These are phyloP conservation scores for Chalciporus piperatoides DNA, from an alignment of 1,284 basidiomycete genomes.

Conservation along the genomic window DNA sequence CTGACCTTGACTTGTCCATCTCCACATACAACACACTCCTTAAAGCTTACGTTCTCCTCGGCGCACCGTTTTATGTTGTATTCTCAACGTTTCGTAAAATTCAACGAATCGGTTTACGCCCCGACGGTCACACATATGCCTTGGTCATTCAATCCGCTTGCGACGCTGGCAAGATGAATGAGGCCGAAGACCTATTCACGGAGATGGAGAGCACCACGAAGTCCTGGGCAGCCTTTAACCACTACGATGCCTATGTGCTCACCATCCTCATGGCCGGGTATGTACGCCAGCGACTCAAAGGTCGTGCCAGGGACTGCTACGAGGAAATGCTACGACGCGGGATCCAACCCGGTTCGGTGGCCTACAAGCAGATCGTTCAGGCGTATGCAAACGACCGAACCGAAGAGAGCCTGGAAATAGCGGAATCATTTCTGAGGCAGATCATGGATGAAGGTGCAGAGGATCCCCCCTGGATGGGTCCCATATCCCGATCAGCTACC, in stretches of 20 bases:
- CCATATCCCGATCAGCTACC: constrained; percentile 40
- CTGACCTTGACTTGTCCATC: constrained; percentile 42
- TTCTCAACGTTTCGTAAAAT: constrained; percentile 63
- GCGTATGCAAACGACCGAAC: constrained; percentile 53
- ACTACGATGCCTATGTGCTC: constrained; percentile 60
- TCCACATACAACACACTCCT: constrained; percentile 76
- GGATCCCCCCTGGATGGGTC: constrained; percentile 39
- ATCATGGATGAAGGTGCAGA: constrained; percentile 39
- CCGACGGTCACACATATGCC: constrained; percentile 69
- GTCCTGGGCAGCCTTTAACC: constrained; percentile 37
- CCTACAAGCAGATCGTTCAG: constrained; percentile 68
- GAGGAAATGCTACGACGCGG: constrained; percentile 71
- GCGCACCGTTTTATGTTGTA: constrained; percentile 71
- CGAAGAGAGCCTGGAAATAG: constrained; percentile 49
- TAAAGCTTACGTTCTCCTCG: constrained; percentile 82
- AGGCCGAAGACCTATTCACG: constrained; percentile 66
- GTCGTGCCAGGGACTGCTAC: constrained; percentile 65
- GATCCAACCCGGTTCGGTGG: constrained; percentile 68
- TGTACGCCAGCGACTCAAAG: constrained; percentile 55
- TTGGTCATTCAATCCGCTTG: constrained; percentile 83
- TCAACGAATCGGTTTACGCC: constrained; percentile 46
- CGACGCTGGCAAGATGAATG: constrained; percentile 65
- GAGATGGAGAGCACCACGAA: constrained; percentile 55
- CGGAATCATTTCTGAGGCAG: constrained; percentile 58
- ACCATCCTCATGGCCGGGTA: constrained; percentile 87